phyloP scores from a whole-genome alignment of 768 basidiomycete species.

The Brasilioporus rufonigricans region DNA sequence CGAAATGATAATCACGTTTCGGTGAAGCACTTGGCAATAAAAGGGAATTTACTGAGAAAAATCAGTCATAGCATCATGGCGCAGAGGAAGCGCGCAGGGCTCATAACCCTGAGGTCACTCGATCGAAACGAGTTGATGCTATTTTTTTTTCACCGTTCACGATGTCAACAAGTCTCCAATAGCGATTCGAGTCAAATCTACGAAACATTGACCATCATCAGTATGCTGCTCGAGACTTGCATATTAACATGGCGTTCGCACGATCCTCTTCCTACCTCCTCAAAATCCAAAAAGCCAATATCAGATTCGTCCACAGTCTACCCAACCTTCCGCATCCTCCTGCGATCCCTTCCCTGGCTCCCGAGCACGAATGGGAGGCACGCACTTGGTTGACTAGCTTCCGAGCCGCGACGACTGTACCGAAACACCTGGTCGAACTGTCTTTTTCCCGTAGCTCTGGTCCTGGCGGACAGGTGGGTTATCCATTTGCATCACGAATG shows the following conservation, averaged over 20 bases:
- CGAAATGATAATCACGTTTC: too few species aligned
- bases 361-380: constrained; percentile 46
- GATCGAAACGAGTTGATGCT: constrained; percentile 48
- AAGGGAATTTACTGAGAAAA: too few species aligned
- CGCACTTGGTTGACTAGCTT: constrained; percentile 55
- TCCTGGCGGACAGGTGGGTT: constrained; percentile 75
- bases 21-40: too few species aligned
- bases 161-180: too few species aligned
- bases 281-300: background rate
- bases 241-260: background rate
- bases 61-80: constrained; percentile 39
- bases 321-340: constrained; percentile 51
- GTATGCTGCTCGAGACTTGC: too few species aligned
- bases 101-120: constrained; percentile 49
- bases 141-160: background rate
- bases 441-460: constrained; percentile 79
- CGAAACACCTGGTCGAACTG: constrained; percentile 47
- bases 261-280: background rate
- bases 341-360: constrained; percentile 31
- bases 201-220: too few species aligned
- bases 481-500: background rate
- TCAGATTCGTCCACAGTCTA: constrained; percentile 24
- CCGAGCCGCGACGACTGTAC: constrained; percentile 25
- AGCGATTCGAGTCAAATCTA: too few species aligned
- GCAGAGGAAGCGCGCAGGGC: constrained; percentile 49